Evolutionary conservation across 1,284 basidiomycete species (phyloP).

Genomic region (Uromyces viciae-fabae): DNA sequence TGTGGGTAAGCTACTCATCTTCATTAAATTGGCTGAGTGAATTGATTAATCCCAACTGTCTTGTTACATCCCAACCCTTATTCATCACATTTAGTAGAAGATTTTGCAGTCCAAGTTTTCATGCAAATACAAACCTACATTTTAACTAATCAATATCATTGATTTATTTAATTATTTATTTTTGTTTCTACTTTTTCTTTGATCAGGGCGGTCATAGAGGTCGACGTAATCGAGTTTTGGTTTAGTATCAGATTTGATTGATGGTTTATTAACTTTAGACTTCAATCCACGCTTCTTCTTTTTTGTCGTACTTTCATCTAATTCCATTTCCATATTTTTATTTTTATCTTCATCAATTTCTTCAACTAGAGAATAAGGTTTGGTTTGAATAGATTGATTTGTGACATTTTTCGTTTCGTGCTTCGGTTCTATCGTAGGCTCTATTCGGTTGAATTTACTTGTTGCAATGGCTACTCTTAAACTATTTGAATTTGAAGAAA

Average conservation of each 20-base stretch:
- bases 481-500: slow-evolving; percentile 3
- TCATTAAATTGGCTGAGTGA: too few relatives aligned
- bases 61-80: too few relatives aligned
- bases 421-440: slow-evolving; percentile 4
- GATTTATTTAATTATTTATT: neutral
- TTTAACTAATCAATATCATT: too few relatives aligned
- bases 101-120: too few relatives aligned
- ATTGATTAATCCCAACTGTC: too few relatives aligned
- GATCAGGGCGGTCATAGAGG: slow-evolving; percentile 10
- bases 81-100: too few relatives aligned
- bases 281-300: slow-evolving; percentile 12
- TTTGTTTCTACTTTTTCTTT: neutral
- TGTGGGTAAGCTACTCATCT: too few relatives aligned
- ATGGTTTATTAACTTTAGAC: neutral
- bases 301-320: neutral
- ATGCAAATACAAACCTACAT: too few relatives aligned
- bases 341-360: neutral
- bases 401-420: neutral
- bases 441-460: slow-evolving; percentile 21
- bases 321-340: slow-evolving; percentile 6
- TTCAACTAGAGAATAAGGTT: slow-evolving; percentile 11
- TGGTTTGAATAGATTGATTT: neutral
- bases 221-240: slow-evolving; percentile 16
- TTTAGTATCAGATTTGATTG: neutral
- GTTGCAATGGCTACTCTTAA: slow-evolving; percentile 7